A percentile compares a stretch with the other conserved stretches of the same genome.
These are phyloP conservation scores for Talaromyces sp. DNA, from an alignment of 2,329 filamentous ascomycete genomes.

Conservation along the genomic window DNA sequence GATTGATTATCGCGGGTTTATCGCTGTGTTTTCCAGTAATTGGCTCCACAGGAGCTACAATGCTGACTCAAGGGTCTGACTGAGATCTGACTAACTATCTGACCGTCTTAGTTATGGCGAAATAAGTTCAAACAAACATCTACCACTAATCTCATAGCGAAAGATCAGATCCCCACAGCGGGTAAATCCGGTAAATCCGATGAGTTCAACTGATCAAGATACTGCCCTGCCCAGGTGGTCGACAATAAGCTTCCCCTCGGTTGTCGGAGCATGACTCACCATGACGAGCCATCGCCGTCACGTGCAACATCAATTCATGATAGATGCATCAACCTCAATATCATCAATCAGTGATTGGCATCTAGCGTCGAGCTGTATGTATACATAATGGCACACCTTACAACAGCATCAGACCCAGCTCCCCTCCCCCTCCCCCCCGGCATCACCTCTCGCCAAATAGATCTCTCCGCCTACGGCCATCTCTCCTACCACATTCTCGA, in stretches of 20 bases:
- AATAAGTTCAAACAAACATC: neutral
- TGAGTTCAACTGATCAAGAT: neutral
- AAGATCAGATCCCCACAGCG: neutral
- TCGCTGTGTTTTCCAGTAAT: neutral
- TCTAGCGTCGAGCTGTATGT: neutral
- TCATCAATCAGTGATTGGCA: neutral
- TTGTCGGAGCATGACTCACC: slow-evolving; percentile 13
- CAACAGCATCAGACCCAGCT: slow-evolving; percentile 30
- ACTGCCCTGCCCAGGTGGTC: no score
- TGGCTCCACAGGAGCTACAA: neutral
- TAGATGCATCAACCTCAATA: neutral
- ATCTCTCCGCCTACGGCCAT: slow-evolving; percentile 49
- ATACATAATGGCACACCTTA: slow-evolving; percentile 16
- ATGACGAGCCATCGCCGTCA: slow-evolving; percentile 16
- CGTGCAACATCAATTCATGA: slow-evolving; percentile 9
- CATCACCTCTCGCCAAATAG: slow-evolving; percentile 57
- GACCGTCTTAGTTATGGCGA: neutral
- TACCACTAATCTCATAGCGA: neutral
- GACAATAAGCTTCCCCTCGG: neutral
- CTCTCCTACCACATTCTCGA: slow-evolving; percentile 63
- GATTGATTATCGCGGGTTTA: neutral
- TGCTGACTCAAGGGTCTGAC: neutral
- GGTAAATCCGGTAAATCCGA: neutral
- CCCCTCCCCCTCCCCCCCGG: slow-evolving; percentile 57
- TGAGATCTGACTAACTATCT: neutral